A percentile compares a stretch with the other conserved stretches of the same genome.
phyloP scores from a whole-genome alignment of 345 rosid genomes.

The Sisymbrium altissimum region DNA sequence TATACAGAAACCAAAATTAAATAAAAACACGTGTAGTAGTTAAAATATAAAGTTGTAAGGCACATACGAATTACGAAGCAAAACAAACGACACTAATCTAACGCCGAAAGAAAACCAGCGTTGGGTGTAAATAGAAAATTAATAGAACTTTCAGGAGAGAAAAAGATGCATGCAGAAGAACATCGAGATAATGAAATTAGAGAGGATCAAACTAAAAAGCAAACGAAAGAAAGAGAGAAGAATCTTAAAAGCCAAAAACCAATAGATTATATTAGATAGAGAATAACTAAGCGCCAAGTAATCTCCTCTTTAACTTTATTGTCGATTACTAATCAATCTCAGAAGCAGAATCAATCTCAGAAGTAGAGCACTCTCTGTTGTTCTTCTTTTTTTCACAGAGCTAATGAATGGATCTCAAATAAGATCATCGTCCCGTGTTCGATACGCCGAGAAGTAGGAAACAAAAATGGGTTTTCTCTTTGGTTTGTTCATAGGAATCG shows the following conservation, averaged over 20 bases:
- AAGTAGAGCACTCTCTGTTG: slow-evolving; percentile 29
- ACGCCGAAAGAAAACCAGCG: background rate
- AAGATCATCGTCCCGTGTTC: background rate
- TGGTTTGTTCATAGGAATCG: slow-evolving; percentile 51
- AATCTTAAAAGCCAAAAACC: slow-evolving; percentile 13
- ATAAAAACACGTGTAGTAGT: too few species aligned
- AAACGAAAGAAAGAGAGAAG: background rate
- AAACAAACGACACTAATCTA: background rate
- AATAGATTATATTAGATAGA: slow-evolving; percentile 1
- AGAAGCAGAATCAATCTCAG: slow-evolving; percentile 22
- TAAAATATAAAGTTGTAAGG: too few species aligned
- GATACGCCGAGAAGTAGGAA: background rate
- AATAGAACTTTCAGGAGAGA: slow-evolving; percentile 5
- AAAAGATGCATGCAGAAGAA: slow-evolving; percentile 25
- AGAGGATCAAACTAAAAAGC: background rate
- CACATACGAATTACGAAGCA: background rate
- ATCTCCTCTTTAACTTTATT: slow-evolving; percentile 18
- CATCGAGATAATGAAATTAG: background rate
- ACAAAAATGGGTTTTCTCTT: slow-evolving; percentile 47
- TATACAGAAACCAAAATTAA: too few species aligned
- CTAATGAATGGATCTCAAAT: slow-evolving; percentile 13
- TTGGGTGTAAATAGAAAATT: background rate
- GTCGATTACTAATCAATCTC: slow-evolving; percentile 17
- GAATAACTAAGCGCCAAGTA: slow-evolving; percentile 14
- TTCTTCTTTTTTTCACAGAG: background rate